These are phyloP conservation scores for Ogataea zsoltii DNA, from an alignment of 805 yeast genomes.

Conservation along the genomic window DNA sequence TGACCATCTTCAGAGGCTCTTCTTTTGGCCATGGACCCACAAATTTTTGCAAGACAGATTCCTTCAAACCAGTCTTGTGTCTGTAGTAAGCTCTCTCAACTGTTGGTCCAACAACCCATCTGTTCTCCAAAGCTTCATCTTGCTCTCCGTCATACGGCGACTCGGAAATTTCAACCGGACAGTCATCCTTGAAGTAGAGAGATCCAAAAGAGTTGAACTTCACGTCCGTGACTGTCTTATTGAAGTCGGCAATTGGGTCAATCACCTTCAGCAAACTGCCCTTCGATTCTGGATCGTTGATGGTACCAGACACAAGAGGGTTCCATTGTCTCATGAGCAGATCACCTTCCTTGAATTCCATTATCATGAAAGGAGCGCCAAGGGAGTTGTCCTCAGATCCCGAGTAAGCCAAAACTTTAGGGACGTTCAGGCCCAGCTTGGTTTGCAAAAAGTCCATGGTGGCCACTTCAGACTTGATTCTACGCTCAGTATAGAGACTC, in stretches of 20 bases:
- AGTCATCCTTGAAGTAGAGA: slow-evolving; percentile 75
- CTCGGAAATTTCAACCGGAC: slow-evolving; percentile 32
- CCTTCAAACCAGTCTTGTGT: slow-evolving; percentile 55
- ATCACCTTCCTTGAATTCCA: slow-evolving; percentile 80
- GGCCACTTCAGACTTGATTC: slow-evolving; percentile 88
- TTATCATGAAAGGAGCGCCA: slow-evolving; percentile 72
- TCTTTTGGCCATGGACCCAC: slow-evolving; percentile 78
- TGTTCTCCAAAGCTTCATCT: slow-evolving; percentile 49
- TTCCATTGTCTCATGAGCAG: slow-evolving; percentile 89
- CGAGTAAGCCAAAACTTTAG: slow-evolving; percentile 71
- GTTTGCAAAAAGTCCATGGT: slow-evolving; percentile 78
- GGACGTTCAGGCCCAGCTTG: slow-evolving; percentile 69
- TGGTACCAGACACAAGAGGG: slow-evolving; percentile 67
- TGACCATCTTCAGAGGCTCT: slow-evolving; percentile 62
- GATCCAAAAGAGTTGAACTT: slow-evolving; percentile 79
- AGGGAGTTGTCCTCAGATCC: slow-evolving; percentile 60
- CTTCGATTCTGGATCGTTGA: slow-evolving; percentile 48
- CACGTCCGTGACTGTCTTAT: slow-evolving; percentile 35
- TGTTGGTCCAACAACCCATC: slow-evolving; percentile 93
- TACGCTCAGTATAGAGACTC: slow-evolving; percentile 61
- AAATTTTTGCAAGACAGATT: slow-evolving; percentile 46
- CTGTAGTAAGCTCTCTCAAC: slow-evolving; percentile 79
- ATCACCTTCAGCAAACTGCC: slow-evolving; percentile 59
- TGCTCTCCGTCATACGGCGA: slow-evolving; percentile 64
- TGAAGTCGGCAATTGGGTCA: slow-evolving; percentile 64